Evolutionary conservation across 441 rosid genomes (phyloP).

Genomic region (Aquilaria agallochum): DNA sequence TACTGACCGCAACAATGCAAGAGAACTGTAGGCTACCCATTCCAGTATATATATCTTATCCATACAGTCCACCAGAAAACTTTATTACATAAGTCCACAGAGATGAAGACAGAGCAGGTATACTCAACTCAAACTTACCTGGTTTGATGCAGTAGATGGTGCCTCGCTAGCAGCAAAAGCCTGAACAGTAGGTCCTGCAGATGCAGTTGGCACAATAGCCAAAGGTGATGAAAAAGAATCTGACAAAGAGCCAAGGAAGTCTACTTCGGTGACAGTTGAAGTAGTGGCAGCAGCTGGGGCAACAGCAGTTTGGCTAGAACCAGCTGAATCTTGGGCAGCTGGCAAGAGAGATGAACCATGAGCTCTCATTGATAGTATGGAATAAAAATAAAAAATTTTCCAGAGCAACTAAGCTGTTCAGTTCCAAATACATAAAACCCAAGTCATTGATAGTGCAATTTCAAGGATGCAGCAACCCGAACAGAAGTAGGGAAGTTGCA

Average conservation of each 20-base stretch:
- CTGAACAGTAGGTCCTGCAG: slow-evolving; percentile 32
- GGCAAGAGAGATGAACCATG: slow-evolving; percentile 14
- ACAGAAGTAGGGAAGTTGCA: too few relatives aligned
- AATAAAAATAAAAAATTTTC: background rate
- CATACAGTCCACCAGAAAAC: too few relatives aligned
- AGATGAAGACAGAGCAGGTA: too few relatives aligned
- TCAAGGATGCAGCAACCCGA: too few relatives aligned
- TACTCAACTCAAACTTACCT: slow-evolving; percentile 35
- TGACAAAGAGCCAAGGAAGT: slow-evolving; percentile 84
- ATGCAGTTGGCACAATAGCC: slow-evolving; percentile 71
- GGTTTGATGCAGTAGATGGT: slow-evolving; percentile 36
- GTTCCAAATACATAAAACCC: too few relatives aligned
- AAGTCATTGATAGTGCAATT: too few relatives aligned
- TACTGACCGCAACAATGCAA: too few relatives aligned
- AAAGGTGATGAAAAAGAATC: slow-evolving; percentile 65
- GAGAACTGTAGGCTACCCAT: too few relatives aligned
- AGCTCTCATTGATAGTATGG: slow-evolving; percentile 3
- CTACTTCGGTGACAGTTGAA: slow-evolving; percentile 60
- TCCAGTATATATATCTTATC: too few relatives aligned
- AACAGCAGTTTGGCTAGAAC: slow-evolving; percentile 29
- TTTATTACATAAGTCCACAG: too few relatives aligned
- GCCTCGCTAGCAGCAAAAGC: slow-evolving; percentile 44
- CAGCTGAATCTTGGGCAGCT: slow-evolving; percentile 16
- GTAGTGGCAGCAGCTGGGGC: slow-evolving; percentile 42
- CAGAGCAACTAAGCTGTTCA: too few relatives aligned